Base-by-base conservation (phyloP, 2,329 filamentous ascomycete genomes). In the Coleophoma eucalyptorum region DNA sequence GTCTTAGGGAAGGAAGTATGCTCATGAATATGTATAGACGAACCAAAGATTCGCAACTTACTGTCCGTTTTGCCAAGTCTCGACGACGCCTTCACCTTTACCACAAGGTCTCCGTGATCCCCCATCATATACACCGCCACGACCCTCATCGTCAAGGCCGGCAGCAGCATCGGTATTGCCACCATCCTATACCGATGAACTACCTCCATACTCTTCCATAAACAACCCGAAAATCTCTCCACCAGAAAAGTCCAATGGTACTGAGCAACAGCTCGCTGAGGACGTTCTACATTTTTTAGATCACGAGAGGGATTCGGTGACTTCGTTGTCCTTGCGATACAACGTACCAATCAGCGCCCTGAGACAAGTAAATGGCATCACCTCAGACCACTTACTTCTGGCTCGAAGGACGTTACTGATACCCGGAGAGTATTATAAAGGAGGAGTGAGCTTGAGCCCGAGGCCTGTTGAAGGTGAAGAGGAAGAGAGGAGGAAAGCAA, bases 41-140 rank as follows among this genome's bases (percentile, higher is more conserved):
- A 65, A 64, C 44, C 32, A 45, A 13, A 49, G 63, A 43, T 65
- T 65, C 53, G 56, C 56, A 38, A 61, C 52, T 35, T 83, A 83
- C 58, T 84, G 80, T 64, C 89, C 89, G 0, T 93, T 87, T 67
- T 94, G 89, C 65, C 89, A 93, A 68, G 79, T 90, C 58, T 84
- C 84, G 5, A 78, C 73, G 42, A 72, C 69, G 4, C 81, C 84
- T 3, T 81, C 80, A 7, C 67, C 84, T 3, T 74, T 83, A 44
- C 79, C 83, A 1, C 83, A 83, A 68, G 83, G 85, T 11, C 74
- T 90, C 20, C 79, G 76, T 62, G 80, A 86, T 52, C 86, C 86
- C n/a, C 86, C 86, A 1, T 74, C 80, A 11, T 90, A 90, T 72
- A 70, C 74, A 61, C 50, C 58, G 6, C 35, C 52, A 1, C 33